Evolutionary conservation across 345 rosid genomes (phyloP).

Genomic region (Crucihimalaya himalaica): DNA sequence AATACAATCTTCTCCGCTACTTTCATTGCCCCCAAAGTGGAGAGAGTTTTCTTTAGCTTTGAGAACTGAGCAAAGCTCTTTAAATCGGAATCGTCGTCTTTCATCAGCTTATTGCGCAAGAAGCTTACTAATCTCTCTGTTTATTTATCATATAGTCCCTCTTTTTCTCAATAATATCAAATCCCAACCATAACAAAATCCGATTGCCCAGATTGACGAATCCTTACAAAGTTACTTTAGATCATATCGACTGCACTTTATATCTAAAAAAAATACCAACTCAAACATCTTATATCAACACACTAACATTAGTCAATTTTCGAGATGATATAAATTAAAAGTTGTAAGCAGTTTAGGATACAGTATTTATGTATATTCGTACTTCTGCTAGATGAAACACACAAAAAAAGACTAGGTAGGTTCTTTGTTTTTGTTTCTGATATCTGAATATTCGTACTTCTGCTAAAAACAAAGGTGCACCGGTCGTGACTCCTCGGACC

Average conservation of each 20-base stretch:
- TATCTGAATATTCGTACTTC: background rate
- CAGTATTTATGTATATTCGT: no score
- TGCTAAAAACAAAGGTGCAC: background rate
- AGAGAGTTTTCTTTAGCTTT: background rate
- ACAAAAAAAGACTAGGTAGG: background rate
- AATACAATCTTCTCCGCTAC: conserved; percentile 59
- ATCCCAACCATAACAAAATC: background rate
- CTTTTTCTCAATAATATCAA: background rate
- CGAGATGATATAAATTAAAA: no score
- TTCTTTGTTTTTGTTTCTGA: background rate
- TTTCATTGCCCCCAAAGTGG: conserved; percentile 45
- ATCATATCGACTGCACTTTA: no score
- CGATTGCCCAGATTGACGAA: background rate
- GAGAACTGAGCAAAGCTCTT: background rate
- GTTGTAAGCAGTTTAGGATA: no score
- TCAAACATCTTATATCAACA: background rate
- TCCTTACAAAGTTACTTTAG: background rate
- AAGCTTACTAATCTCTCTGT: background rate
- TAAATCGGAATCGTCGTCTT: no score
- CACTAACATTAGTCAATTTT: background rate
- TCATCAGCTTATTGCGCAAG: conserved; percentile 18
- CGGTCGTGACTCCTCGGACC: background rate
- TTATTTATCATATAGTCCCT: background rate
- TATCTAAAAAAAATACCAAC: no score
- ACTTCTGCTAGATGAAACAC: no score